Evolutionary conservation across 2,329 filamentous ascomycete genomes (phyloP).

Genomic region (Penicillium concentricum): DNA sequence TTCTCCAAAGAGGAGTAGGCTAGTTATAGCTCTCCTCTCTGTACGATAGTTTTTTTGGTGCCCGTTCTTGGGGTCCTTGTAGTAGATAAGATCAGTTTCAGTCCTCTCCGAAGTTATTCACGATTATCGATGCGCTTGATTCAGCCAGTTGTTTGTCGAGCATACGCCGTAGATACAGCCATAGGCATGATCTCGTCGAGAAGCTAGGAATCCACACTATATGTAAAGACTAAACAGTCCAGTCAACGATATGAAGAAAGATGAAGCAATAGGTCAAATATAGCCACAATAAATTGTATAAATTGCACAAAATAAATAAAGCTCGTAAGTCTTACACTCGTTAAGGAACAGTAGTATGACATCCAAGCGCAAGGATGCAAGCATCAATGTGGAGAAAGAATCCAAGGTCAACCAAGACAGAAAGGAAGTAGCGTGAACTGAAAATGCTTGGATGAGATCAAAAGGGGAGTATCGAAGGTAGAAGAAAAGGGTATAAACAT

Average conservation of each 20-base stretch:
- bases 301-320: slow-evolving; percentile 2
- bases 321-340: slow-evolving; percentile 10
- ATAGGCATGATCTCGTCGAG: neutral
- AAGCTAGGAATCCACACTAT: neutral
- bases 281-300: neutral
- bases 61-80: neutral
- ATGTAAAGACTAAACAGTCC: neutral
- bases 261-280: neutral
- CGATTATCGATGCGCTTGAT: neutral
- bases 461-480: neutral
- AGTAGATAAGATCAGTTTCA: slow-evolving; percentile 10
- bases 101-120: neutral
- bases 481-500: slow-evolving; percentile 10
- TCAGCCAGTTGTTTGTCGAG: neutral
- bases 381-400: slow-evolving; percentile 2
- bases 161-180: neutral
- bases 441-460: slow-evolving; percentile 3
- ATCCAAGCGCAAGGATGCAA: slow-evolving; percentile 7
- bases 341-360: slow-evolving; percentile 6
- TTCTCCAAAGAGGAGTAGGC: slow-evolving; percentile 26
- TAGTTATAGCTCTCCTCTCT: neutral
- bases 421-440: neutral
- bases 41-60: slow-evolving; percentile 6
- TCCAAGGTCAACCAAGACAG: slow-evolving; percentile 4
- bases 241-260: neutral